These are phyloP conservation scores for Microbotryum violaceum DNA, from an alignment of 1,284 basidiomycete genomes.

Conservation along the genomic window DNA sequence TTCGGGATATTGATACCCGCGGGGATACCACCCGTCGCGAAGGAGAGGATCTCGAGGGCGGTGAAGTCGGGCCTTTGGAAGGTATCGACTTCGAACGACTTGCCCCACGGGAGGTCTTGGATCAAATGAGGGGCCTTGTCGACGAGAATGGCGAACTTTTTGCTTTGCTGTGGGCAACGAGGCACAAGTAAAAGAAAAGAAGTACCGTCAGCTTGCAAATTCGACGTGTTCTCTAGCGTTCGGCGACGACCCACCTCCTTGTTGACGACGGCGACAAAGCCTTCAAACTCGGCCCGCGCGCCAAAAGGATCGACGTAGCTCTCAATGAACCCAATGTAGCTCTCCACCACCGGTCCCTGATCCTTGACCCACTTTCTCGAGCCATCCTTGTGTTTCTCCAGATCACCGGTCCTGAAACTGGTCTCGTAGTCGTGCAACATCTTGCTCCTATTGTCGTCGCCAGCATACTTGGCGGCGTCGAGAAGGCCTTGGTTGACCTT, in stretches of 20 bases:
- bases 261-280: constrained; percentile 71
- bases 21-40: constrained; percentile 75
- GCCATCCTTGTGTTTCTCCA: constrained; percentile 65
- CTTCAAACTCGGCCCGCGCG: constrained; percentile 69
- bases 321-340: constrained; percentile 58
- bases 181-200: not conserved
- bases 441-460: constrained; percentile 58
- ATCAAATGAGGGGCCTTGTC: constrained; percentile 65
- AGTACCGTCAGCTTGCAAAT: too few relatives aligned
- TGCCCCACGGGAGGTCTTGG: constrained; percentile 72
- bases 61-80: constrained; percentile 83
- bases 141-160: constrained; percentile 69
- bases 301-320: constrained; percentile 67
- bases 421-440: constrained; percentile 69
- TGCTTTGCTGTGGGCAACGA: constrained; percentile 54
- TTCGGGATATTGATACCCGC: constrained; percentile 55
- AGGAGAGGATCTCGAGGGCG: constrained; percentile 40
- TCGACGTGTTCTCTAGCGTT: too few relatives aligned
- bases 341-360: constrained; percentile 75
- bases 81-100: constrained; percentile 54
- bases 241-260: not conserved
- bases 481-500: constrained; percentile 53
- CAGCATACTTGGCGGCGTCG: constrained; percentile 56
- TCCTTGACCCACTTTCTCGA: constrained; percentile 76
- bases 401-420: constrained; percentile 67